These are phyloP conservation scores for Fusarium vanettenii DNA, from an alignment of 2,329 filamentous ascomycete species.

Conservation along the genomic window DNA sequence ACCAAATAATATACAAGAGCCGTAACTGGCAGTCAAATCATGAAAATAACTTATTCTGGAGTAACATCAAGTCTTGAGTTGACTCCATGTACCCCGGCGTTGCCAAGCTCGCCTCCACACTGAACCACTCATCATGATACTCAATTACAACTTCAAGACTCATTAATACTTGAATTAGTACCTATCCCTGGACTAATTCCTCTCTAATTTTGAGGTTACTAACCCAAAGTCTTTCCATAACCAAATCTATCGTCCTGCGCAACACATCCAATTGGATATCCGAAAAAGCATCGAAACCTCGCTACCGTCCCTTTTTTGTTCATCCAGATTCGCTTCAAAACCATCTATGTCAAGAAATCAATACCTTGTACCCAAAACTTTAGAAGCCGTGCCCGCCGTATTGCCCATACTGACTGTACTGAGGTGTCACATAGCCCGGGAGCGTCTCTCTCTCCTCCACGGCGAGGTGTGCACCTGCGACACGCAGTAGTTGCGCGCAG, in stretches of 20 bases:
- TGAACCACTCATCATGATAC: neutral
- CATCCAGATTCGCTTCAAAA: slow-evolving; percentile 10
- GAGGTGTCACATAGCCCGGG: slow-evolving; percentile 37
- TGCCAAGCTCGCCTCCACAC: neutral
- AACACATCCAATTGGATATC: neutral
- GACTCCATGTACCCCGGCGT: neutral
- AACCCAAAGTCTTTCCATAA: neutral
- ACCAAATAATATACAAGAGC: neutral
- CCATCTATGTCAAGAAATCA: neutral
- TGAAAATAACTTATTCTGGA: neutral
- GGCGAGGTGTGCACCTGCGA: slow-evolving; percentile 70
- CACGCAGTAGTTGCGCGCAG: slow-evolving; percentile 64
- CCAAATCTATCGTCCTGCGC: neutral
- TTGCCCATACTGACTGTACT: slow-evolving; percentile 28
- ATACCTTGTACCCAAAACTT: neutral
- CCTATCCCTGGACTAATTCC: neutral
- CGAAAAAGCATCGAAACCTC: slow-evolving; percentile 4
- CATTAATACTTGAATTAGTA: neutral
- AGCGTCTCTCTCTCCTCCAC: slow-evolving; percentile 52
- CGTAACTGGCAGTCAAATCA: neutral
- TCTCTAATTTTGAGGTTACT: neutral
- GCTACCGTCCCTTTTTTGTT: slow-evolving; percentile 7
- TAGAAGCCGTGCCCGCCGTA: slow-evolving; percentile 11
- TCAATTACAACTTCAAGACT: neutral
- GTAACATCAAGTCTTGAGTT: neutral